Percentiles rank a stretch among this genome's conserved stretches.
Conservation (phyloP, 2,329 filamentous ascomycete genomes). For the Immersiporthe knoxdaviesiana region DNA sequence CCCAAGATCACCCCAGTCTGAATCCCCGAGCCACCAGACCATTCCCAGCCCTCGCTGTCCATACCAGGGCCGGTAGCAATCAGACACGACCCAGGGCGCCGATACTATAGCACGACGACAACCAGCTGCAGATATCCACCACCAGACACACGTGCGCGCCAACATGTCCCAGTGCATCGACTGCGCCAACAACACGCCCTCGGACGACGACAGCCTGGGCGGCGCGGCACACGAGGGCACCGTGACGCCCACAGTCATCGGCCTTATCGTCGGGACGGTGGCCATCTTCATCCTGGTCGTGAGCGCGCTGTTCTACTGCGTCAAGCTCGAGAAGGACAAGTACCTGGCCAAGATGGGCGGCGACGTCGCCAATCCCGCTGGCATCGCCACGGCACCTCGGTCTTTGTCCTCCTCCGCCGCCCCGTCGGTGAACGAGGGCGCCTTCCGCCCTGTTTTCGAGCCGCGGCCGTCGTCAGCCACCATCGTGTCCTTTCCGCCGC, state of each 20-base stretch:
- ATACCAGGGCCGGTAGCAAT: no score
- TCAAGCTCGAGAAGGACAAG: slow-evolving; percentile 25
- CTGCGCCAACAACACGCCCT: slow-evolving; percentile 29
- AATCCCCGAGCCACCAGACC: no score
- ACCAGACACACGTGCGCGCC: neutral
- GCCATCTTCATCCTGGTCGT: slow-evolving; percentile 26
- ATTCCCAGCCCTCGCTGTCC: no score
- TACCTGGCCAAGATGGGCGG: slow-evolving; percentile 9
- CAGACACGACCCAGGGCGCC: no score
- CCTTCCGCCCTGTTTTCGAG: neutral
- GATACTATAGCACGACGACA: no score
- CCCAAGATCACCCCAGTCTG: no score
- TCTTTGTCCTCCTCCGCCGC: neutral
- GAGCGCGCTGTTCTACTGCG: slow-evolving; percentile 30
- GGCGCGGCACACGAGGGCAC: slow-evolving; percentile 23
- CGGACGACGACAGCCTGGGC: slow-evolving; percentile 27
- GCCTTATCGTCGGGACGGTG: slow-evolving; percentile 28
- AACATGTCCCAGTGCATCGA: slow-evolving; percentile 29
- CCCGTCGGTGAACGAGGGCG: neutral
- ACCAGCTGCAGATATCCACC: no score
- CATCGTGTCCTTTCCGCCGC: neutral
- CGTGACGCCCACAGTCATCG: slow-evolving; percentile 28
- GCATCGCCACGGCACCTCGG: no score
- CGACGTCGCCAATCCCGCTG: neutral
- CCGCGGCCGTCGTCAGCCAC: slow-evolving; percentile 12